A percentile compares a stretch with the other conserved stretches of the same genome.
These are phyloP conservation scores for Cenchrus purpureus DNA, from an alignment of 176 grass and related monocot species.

Conservation along the genomic window DNA sequence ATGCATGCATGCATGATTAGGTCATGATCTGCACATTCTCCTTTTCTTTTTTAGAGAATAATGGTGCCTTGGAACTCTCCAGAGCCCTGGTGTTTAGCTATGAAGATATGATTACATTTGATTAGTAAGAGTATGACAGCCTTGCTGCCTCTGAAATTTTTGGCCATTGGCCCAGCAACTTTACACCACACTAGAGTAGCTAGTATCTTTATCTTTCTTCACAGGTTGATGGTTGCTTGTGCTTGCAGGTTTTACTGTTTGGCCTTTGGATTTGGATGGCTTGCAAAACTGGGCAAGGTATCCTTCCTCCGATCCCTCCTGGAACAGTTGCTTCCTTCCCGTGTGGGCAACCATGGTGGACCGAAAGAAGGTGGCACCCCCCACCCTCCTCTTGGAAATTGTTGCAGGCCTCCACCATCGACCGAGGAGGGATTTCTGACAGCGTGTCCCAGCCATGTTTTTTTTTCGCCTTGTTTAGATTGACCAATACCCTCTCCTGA, in stretches of 20 bases:
- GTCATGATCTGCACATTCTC: constrained; percentile 42
- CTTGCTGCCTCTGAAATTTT: not conserved
- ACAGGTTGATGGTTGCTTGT: constrained; percentile 27
- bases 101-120: not conserved
- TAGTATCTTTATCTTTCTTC: not conserved
- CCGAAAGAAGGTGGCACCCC: not conserved
- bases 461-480: no score
- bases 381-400: not conserved
- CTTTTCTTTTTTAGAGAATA: not conserved
- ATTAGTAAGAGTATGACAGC: not conserved
- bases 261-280: constrained; percentile 17
- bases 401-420: not conserved
- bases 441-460: not conserved
- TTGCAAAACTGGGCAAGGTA: constrained; percentile 44
- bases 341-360: constrained; percentile 17
- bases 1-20: constrained; percentile 22
- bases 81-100: not conserved
- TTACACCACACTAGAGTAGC: not conserved
- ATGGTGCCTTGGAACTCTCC: not conserved
- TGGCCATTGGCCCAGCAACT: not conserved
- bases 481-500: no score
- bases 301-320: not conserved
- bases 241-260: not conserved
- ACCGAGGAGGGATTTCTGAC: not conserved
- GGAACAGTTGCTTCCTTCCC: constrained; percentile 24